Percentiles rank a stretch among this genome's conserved stretches.
Evolutionary conservation across 202 grass and related monocot genomes (phyloP).

Genomic region (Digitaria exilis): DNA sequence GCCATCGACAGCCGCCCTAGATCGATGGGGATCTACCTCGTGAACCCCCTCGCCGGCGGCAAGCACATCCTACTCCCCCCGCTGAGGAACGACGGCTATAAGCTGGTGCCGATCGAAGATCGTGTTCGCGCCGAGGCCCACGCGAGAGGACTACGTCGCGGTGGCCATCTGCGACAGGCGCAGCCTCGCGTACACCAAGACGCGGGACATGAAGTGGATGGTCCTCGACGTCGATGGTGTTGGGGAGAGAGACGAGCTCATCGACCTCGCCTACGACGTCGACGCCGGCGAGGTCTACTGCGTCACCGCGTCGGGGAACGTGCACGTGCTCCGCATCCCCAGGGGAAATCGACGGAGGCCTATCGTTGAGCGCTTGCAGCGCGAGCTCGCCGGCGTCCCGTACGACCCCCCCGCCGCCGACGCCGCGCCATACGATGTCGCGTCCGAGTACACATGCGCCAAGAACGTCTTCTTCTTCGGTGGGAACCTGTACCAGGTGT

Average conservation of each 20-base stretch:
- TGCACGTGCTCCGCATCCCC: slow-evolving; percentile 13
- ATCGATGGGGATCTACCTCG: background rate
- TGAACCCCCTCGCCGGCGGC: background rate
- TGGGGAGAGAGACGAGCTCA: background rate
- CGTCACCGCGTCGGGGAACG: background rate
- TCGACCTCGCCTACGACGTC: slow-evolving; percentile 8
- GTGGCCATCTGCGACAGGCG: background rate
- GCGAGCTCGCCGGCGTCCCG: background rate
- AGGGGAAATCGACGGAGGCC: background rate
- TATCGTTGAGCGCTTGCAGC: background rate
- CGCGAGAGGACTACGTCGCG: background rate
- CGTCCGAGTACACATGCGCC: background rate
- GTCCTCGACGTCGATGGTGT: background rate
- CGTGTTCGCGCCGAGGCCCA: slow-evolving; percentile 8
- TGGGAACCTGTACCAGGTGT: background rate
- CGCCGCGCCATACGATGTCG: background rate
- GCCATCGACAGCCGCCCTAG: background rate
- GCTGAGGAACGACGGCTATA: background rate
- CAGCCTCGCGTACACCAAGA: background rate
- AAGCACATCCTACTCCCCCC: background rate
- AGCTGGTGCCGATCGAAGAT: background rate
- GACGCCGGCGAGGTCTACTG: background rate
- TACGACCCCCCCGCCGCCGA: background rate
- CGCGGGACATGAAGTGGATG: background rate
- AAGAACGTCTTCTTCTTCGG: background rate